Percentiles rank a stretch among this genome's conserved stretches.
Evolutionary conservation across 306 rosid genomes (phyloP).

Genomic region (Prunus salicina): DNA sequence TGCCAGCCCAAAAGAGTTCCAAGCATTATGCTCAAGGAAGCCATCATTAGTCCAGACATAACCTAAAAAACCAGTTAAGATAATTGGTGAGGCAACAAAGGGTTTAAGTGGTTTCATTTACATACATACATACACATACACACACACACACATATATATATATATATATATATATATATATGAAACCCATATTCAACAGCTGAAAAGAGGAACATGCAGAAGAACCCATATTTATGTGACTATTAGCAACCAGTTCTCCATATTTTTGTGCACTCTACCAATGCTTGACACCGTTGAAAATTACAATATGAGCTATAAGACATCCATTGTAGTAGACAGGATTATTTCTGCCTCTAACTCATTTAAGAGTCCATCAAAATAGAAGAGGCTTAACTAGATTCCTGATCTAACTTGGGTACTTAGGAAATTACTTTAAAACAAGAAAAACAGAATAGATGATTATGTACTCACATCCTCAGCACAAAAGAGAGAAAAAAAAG

Average conservation of each 20-base stretch:
- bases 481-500: neutral
- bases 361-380: neutral
- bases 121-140: no score
- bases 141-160: no score
- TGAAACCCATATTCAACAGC: no score
- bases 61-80: slow-evolving; percentile 37
- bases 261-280: neutral
- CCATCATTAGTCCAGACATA: slow-evolving; percentile 44
- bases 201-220: neutral
- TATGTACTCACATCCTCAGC: neutral
- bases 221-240: neutral
- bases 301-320: neutral
- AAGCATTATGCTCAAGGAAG: slow-evolving; percentile 53
- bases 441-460: neutral
- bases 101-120: neutral
- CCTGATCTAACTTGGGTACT: neutral
- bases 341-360: neutral
- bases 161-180: no score
- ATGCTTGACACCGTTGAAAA: neutral
- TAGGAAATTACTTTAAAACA: neutral
- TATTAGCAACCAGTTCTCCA: neutral
- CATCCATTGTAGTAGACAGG: neutral
- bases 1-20: slow-evolving; percentile 81
- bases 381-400: neutral
- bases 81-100: neutral